Evolutionary conservation across 2,329 filamentous ascomycete species (phyloP), one percentile per base, ranked within the genome.

Genomic region (Aspergillus pseudoviridinutans): DNA sequence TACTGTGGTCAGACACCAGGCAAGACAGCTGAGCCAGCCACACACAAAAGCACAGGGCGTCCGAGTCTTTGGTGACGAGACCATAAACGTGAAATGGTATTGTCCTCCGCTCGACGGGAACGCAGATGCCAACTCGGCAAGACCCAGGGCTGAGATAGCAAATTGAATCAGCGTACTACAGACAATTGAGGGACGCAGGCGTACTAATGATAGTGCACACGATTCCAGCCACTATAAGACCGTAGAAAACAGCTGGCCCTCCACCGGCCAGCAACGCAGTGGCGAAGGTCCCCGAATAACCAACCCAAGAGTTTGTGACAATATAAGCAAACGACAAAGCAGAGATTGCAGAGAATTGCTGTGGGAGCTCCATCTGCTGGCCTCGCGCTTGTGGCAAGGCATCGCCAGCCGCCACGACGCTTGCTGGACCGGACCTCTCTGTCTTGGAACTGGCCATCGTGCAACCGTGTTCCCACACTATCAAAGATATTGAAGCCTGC

Each of bases 301-400:
- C 70, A 9, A 70, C 50, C 70, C 71, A 74, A 12, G 68, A 68
- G 55, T 71, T 74, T 2, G 68, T 71, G 32, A 71, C 66, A 25
- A 56, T 62, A 42, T 69, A 70, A 9, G 62, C 67, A 7, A 71
- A 57, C 4, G 66, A 61, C 12, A 70, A 32, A 4, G 62, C 61
- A 0, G 68, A 68, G 8, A 67, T 38, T n/a, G 42, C 42, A 22
- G 42, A 57, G 44, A 68, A 68, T 22, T 60, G 60, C 14, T 61
- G 57, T 3, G 63, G 65, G 12, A 68, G 58, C 50, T 58, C 57
- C 12, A 4, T 24, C 22, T 20, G 42, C 6, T 10, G 20, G 12
- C 22, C 9, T 20, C 10, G 42, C 8, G n/a, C 42, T 46, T 46
- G 42, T 8, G 12, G 17, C 42, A 24, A 12, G 42, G 42, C 20